These are phyloP conservation scores for Sporothrix phasma DNA, from an alignment of 2,329 filamentous ascomycete species.

Conservation along the genomic window DNA sequence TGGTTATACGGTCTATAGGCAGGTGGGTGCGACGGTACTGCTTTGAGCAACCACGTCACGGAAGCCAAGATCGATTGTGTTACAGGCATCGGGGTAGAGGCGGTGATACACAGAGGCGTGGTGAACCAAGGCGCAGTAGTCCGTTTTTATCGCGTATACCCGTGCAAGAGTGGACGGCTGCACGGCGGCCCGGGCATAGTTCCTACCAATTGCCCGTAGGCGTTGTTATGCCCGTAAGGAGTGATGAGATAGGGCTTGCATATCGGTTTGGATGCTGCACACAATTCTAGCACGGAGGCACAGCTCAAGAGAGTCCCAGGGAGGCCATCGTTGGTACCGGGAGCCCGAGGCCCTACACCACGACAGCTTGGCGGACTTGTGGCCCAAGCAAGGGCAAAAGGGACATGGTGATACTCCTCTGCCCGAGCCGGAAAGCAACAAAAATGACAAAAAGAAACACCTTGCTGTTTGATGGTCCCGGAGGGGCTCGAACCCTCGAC, in stretches of 20 bases:
- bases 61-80: background rate
- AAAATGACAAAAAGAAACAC: background rate
- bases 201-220: background rate
- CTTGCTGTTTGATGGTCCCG: background rate
- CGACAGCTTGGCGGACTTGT: no score
- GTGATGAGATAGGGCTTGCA: background rate
- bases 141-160: background rate
- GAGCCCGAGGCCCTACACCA: no score
- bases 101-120: background rate
- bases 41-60: background rate
- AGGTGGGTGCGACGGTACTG: background rate
- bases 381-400: no score
- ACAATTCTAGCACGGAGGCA: background rate
- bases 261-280: background rate
- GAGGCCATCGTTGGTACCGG: background rate
- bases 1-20: no score
- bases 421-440: background rate
- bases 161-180: background rate
- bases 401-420: background rate
- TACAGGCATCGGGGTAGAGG: background rate
- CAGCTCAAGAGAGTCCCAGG: background rate
- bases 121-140: background rate
- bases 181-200: background rate
- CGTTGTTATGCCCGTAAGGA: background rate
- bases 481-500: conserved; percentile 12